These are phyloP conservation scores for Ilex paraguariensis DNA, from an alignment of 305 asterid genomes.

Conservation along the genomic window DNA sequence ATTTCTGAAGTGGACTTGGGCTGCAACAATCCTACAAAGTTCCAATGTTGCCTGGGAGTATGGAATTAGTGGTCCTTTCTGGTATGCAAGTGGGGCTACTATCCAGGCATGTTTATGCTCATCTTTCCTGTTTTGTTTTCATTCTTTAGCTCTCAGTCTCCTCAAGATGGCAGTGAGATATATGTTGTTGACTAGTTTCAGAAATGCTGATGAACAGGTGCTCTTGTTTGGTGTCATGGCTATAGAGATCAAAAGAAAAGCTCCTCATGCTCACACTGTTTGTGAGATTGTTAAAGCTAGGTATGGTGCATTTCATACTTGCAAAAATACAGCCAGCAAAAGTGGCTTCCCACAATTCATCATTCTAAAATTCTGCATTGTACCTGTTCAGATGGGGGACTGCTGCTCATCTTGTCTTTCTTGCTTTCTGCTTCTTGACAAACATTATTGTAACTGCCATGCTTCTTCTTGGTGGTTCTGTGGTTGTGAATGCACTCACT, in stretches of 20 bases:
- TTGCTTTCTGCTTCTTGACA: conserved; percentile 80
- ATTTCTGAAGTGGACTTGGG: conserved; percentile 87
- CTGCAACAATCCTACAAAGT: conserved; percentile 91
- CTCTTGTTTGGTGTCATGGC: conserved; percentile 90
- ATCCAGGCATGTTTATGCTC: conserved; percentile 51
- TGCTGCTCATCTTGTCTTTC: conserved; percentile 74
- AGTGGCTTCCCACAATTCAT: not conserved
- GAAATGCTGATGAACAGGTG: conserved; percentile 34
- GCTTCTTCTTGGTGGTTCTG: conserved; percentile 95
- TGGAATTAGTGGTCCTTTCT: conserved; percentile 93
- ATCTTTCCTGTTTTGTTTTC: not conserved
- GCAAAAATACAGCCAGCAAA: too few relatives aligned
- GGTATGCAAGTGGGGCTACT: conserved; percentile 98
- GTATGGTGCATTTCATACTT: conserved; percentile 15
- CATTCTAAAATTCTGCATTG: not conserved
- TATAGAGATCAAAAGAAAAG: conserved; percentile 88
- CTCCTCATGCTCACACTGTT: conserved; percentile 85
- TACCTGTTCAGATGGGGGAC: conserved; percentile 85
- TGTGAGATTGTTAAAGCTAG: conserved; percentile 92
- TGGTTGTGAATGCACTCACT: conserved; percentile 82
- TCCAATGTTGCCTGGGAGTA: conserved; percentile 95
- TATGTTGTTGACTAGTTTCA: conserved; percentile 2
- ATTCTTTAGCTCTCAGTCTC: not conserved
- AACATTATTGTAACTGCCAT: conserved; percentile 87
- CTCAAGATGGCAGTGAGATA: not conserved